Percentiles rank a stretch among this genome's conserved stretches.
Conservation (phyloP, 225 moss, liverwort and hornwort genomes). For the Sphagnum tenellum region DNA sequence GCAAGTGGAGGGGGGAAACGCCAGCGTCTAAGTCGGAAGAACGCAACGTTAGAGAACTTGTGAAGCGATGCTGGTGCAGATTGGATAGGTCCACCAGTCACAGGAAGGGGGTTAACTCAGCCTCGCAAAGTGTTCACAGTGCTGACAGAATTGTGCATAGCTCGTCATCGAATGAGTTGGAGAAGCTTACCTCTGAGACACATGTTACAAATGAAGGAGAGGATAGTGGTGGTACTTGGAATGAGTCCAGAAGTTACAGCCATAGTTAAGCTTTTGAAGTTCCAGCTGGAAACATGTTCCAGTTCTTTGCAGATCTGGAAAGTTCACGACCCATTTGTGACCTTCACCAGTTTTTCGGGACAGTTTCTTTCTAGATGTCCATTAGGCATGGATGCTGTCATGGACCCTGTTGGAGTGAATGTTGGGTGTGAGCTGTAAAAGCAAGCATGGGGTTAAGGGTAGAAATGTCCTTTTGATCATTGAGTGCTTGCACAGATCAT, state of each 20-base stretch:
- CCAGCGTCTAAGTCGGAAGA: constrained; percentile 59
- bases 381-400: too few species aligned
- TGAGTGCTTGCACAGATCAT: too few species aligned
- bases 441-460: too few species aligned
- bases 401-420: too few species aligned
- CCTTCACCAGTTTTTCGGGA: too few species aligned
- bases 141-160: constrained; percentile 49
- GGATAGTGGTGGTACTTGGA: constrained; percentile 32
- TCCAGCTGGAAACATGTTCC: constrained; percentile 44
- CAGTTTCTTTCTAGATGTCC: too few species aligned
- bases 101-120: constrained; percentile 36
- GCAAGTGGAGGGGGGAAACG: constrained; percentile 40
- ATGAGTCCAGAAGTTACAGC: constrained; percentile 44
- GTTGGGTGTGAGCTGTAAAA: too few species aligned
- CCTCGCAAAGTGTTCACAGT: constrained; percentile 30
- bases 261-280: constrained; percentile 42
- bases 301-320: constrained; percentile 44
- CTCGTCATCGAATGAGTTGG: constrained; percentile 21
- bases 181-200: constrained; percentile 26
- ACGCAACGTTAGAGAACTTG: constrained; percentile 37
- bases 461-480: too few species aligned
- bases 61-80: constrained; percentile 67
- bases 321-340: too few species aligned
- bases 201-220: constrained; percentile 42
- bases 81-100: constrained; percentile 64